phyloP scores from a whole-genome alignment of 805 yeast genomes.

The Nakazawaea ernobii region DNA sequence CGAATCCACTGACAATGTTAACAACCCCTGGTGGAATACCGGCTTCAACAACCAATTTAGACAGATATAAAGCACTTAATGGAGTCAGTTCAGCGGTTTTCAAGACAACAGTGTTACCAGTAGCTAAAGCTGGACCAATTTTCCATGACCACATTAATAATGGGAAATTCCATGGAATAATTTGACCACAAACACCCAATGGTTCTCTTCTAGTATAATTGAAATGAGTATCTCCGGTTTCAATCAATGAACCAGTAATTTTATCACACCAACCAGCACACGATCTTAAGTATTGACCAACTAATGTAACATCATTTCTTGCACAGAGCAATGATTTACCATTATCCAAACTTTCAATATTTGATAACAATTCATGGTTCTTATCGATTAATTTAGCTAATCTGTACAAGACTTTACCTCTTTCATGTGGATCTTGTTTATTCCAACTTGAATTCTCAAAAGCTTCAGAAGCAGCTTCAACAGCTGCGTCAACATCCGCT shows the following conservation, averaged over 20 bases:
- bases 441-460: constrained; percentile 45
- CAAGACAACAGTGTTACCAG: constrained; percentile 59
- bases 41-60: constrained; percentile 48
- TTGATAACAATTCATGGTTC: constrained; percentile 41
- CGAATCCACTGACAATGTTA: constrained; percentile 58
- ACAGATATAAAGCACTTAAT: constrained; percentile 53
- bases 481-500: constrained; percentile 47
- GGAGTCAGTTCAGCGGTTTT: constrained; percentile 67
- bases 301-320: constrained; percentile 41
- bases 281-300: constrained; percentile 42
- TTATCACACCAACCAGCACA: constrained; percentile 53
- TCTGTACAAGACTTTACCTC: constrained; percentile 35
- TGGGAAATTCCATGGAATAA: constrained; percentile 73
- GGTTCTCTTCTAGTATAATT: constrained; percentile 56
- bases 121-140: constrained; percentile 61
- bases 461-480: constrained; percentile 68
- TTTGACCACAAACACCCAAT: constrained; percentile 65
- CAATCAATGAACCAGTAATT: constrained; percentile 39
- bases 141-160: constrained; percentile 66
- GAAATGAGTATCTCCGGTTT: constrained; percentile 45
- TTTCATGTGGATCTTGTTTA: constrained; percentile 36
- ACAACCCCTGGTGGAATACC: constrained; percentile 63
- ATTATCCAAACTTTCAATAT: constrained; percentile 46
- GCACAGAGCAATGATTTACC: constrained; percentile 47
- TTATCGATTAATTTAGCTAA: constrained; percentile 46